Percentiles rank a stretch among this genome's conserved stretches.
Conservation (phyloP, 352 stramenopile genomes). For the Phytophthora kernoviae region DNA sequence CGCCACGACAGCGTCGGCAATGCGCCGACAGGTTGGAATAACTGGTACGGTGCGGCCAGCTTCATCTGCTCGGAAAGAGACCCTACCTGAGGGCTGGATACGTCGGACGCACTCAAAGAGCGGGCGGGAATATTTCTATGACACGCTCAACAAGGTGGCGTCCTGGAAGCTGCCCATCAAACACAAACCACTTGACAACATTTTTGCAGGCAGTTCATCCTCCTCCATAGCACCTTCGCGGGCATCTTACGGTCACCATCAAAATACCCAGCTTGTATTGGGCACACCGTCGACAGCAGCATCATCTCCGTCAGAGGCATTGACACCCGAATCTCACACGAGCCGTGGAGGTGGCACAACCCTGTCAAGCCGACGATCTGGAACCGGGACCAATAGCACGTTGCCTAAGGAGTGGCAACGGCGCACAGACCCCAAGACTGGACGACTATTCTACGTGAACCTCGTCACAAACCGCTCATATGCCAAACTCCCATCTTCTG, state of each 20-base stretch:
- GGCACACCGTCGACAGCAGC: conserved; percentile 33
- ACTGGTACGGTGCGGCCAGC: conserved; percentile 15
- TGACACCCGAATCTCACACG: conserved; percentile 44
- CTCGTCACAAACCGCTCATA: conserved; percentile 85
- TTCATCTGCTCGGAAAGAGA: conserved; percentile 43
- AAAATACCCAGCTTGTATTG: conserved; percentile 21
- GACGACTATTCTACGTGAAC: conserved; percentile 84
- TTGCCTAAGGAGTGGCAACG: conserved; percentile 83
- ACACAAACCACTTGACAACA: conserved; percentile 55
- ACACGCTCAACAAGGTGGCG: conserved; percentile 71
- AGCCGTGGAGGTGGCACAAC: conserved; percentile 17
- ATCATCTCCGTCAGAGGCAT: conserved; percentile 38
- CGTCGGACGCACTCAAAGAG: conserved; percentile 75
- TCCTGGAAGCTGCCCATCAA: conserved; percentile 75
- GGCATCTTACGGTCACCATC: conserved; percentile 12
- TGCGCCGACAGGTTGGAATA: conserved; percentile 18
- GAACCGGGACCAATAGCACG: conserved; percentile 29
- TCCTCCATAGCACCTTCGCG: conserved; percentile 22
- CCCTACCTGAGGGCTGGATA: conserved; percentile 72
- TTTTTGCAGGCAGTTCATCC: conserved; percentile 41
- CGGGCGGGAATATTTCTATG: conserved; percentile 76
- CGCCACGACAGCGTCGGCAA: conserved; percentile 27
- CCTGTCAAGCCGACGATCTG: conserved; percentile 37
- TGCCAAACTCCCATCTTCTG: conserved; percentile 73
- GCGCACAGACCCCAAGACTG: conserved; percentile 79